Conservation (phyloP, 495 filamentous ascomycete species). For the Xylaria telfairii region DNA sequence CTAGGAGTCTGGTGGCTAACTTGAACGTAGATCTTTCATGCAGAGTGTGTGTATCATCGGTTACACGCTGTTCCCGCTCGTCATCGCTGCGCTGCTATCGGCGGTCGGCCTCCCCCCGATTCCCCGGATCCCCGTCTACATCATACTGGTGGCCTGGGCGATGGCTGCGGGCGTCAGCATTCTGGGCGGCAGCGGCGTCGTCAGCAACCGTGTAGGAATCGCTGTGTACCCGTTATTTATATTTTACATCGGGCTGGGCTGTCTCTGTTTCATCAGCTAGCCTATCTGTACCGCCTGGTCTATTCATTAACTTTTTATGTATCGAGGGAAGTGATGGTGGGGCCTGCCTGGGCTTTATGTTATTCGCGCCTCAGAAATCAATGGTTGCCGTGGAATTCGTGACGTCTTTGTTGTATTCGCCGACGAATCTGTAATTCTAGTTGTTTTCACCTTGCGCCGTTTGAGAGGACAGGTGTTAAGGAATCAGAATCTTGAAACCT, state of each 20-base stretch:
- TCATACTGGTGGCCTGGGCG: constrained; percentile 87
- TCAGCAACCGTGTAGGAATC: constrained; percentile 92
- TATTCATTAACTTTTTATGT: background rate
- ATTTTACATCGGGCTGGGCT: constrained; percentile 93
- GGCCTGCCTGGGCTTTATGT: background rate
- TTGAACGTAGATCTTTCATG: constrained; percentile 80
- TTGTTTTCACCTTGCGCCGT: background rate
- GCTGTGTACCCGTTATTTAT: constrained; percentile 94
- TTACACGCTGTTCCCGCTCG: constrained; percentile 97
- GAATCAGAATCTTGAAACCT: background rate
- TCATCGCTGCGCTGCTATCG: constrained; percentile 89
- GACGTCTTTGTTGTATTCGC: background rate
- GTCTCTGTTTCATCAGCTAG: constrained; percentile 95
- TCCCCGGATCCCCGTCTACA: constrained; percentile 85
- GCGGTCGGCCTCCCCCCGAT: constrained; percentile 78
- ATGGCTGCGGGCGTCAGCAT: constrained; percentile 96
- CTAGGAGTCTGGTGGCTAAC: constrained; percentile 13
- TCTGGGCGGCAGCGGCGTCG: constrained; percentile 89
- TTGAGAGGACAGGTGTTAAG: background rate
- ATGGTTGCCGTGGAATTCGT: background rate
- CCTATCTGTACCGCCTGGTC: constrained; percentile 23
- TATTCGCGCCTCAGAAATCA: background rate
- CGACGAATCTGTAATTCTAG: constrained; percentile 18
- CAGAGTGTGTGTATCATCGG: constrained; percentile 97
- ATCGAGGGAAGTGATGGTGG: background rate